Evolutionary conservation across 495 filamentous ascomycete genomes (phyloP).

Genomic region (Apodospora peruviana): DNA sequence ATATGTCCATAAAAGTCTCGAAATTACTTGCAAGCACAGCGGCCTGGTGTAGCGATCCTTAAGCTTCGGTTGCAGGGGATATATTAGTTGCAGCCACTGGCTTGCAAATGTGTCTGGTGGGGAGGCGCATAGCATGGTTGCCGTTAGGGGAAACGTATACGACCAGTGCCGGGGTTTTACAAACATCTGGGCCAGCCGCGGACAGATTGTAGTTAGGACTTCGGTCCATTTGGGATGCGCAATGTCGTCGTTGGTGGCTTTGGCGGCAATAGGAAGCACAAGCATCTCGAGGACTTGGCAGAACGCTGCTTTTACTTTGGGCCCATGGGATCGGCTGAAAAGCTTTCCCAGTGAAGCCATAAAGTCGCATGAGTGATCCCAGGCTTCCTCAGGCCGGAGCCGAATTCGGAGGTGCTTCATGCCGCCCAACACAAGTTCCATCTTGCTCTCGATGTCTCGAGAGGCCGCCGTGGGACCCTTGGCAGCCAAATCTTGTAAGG

Average conservation of each 20-base stretch:
- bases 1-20: conserved; percentile 93
- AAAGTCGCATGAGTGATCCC: conserved; percentile 84
- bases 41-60: conserved; percentile 78
- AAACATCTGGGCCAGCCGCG: conserved; percentile 73
- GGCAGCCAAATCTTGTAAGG: conserved; percentile 63
- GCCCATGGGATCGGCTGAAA: conserved; percentile 79
- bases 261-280: conserved; percentile 80
- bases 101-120: conserved; percentile 72
- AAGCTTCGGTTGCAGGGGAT: conserved; percentile 66
- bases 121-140: conserved; percentile 80
- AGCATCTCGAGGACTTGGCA: conserved; percentile 85
- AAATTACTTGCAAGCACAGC: conserved; percentile 82
- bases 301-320: conserved; percentile 85
- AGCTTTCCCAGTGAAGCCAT: conserved; percentile 73
- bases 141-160: conserved; percentile 77
- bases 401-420: conserved; percentile 84
- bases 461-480: conserved; percentile 49
- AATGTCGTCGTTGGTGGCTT: conserved; percentile 64
- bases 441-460: conserved; percentile 67
- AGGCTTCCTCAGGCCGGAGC: conserved; percentile 62
- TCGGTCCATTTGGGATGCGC: conserved; percentile 78
- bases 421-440: conserved; percentile 78
- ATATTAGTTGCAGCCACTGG: conserved; percentile 79
- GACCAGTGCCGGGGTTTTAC: conserved; percentile 87
- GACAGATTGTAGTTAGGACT: conserved; percentile 69